Evolutionary conservation across 352 stramenopile genomes (phyloP), one percentile per base, ranked within the genome.

Genomic region (Blastocystis sp.): DNA sequence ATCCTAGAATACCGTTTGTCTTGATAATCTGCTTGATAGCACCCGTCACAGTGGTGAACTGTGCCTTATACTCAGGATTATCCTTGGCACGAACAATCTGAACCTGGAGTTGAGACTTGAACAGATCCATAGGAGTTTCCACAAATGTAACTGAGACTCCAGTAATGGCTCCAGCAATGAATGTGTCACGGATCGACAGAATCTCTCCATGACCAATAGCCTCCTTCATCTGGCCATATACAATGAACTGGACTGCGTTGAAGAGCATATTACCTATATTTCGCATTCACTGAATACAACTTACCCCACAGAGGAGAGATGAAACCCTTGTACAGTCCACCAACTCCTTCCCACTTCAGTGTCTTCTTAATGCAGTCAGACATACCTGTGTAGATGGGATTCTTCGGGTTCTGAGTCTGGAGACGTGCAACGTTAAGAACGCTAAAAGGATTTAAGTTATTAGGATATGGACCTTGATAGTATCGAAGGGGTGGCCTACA

Each of bases 51-150:
- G 40, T 79, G 4, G 24, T 78, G 66, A 89, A 89, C 66, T 89
- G 53, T n/a, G 78, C 60, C 66, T 89, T 89, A 51, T 89, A 89
- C 66, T 89, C 78, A 22, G 78, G 78, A 89, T 89, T 89, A 62
- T 76, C 60, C 51, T 89, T 76, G 11, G 78, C 78, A 44, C 73
- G 73, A 27, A 84, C 59, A 53, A 89, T 79, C 66, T 89, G 78
- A n/a, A 89, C 78, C 51, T 89, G 78, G 15, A 89, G 60, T 51
- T 89, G 78, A 1, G 78, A 89, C 66, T 89, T 89, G 60, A 89
- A 89, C 60, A 89, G 44, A 76, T 89, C 78, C 78, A 89, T 89
- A 35, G 78, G 78, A 19, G 60, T 79, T 33, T 89, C 78, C 11
- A 89, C 78, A 56, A 89, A 89, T 15, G 78, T 76, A 15, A 89